A percentile compares a stretch with the other conserved stretches of the same genome.
Conservation (phyloP, 2,329 filamentous ascomycete genomes). For the Madurella fahalii region DNA sequence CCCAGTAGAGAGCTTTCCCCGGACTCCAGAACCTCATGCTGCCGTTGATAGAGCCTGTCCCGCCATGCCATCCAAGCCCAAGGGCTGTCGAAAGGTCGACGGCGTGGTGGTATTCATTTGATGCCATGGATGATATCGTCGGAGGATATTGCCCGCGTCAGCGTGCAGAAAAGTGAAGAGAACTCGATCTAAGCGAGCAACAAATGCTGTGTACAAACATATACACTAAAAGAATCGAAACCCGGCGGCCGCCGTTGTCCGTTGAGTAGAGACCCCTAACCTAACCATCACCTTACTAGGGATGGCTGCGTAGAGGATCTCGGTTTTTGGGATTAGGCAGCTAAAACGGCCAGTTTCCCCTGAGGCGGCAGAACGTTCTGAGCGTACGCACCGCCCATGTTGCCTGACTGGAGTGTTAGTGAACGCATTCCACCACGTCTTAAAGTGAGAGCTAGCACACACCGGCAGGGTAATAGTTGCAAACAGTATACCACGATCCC, state of each 20-base stretch:
- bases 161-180: background rate
- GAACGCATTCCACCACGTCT: constrained; percentile 13
- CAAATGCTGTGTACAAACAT: constrained; percentile 16
- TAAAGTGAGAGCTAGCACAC: constrained; percentile 34
- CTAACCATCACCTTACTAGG: background rate
- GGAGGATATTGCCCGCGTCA: constrained; percentile 2
- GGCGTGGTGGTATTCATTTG: background rate
- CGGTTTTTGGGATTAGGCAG: background rate
- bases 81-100: background rate
- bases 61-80: background rate
- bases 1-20: background rate
- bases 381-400: constrained; percentile 48
- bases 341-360: constrained; percentile 30
- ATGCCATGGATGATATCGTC: background rate
- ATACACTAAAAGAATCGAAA: constrained; percentile 25
- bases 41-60: background rate
- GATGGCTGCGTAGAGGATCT: background rate
- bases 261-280: constrained; percentile 3
- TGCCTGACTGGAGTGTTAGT: constrained; percentile 38
- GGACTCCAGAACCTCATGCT: background rate
- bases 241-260: constrained; percentile 10
- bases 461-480: constrained; percentile 79
- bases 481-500: constrained; percentile 73
- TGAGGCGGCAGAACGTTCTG: constrained; percentile 46
- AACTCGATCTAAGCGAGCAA: constrained; percentile 12